These are phyloP conservation scores for Aphanoascus verrucosus DNA, from an alignment of 2,329 filamentous ascomycete species.

Conservation along the genomic window DNA sequence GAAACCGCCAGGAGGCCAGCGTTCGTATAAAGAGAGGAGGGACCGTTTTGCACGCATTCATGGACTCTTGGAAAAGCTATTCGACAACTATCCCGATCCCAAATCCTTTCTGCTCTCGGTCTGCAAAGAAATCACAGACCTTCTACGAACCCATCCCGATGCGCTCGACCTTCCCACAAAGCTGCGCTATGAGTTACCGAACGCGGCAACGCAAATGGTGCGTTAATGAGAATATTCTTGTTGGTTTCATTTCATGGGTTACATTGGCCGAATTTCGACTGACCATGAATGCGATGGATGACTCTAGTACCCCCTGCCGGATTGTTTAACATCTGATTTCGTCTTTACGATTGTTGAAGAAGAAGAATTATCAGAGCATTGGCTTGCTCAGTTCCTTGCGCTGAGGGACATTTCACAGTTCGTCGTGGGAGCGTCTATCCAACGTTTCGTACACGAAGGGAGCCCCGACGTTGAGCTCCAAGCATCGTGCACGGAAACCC, in stretches of 20 bases:
- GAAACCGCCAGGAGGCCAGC: slow-evolving; percentile 25
- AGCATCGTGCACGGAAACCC: slow-evolving; percentile 26
- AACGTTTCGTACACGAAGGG: slow-evolving; percentile 30
- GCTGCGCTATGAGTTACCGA: slow-evolving; percentile 29
- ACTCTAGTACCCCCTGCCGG: slow-evolving; percentile 30
- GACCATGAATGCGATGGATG: not conserved
- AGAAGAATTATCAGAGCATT: slow-evolving; percentile 24
- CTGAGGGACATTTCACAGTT: slow-evolving; percentile 34
- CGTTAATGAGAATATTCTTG: slow-evolving; percentile 3
- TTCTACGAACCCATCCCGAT: slow-evolving; percentile 29
- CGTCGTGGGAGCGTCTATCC: slow-evolving; percentile 32
- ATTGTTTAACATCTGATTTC: slow-evolving; percentile 28
- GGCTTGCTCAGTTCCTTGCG: slow-evolving; percentile 33
- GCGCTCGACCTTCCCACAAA: slow-evolving; percentile 26
- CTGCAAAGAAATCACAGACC: slow-evolving; percentile 30
- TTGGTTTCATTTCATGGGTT: not conserved
- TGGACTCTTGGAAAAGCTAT: slow-evolving; percentile 29
- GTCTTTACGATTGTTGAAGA: slow-evolving; percentile 27
- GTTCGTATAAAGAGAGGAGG: slow-evolving; percentile 26
- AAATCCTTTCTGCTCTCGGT: slow-evolving; percentile 33
- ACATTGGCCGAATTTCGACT: not conserved
- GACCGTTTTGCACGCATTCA: slow-evolving; percentile 34
- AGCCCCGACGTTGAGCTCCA: slow-evolving; percentile 28
- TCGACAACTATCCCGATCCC: slow-evolving; percentile 32
- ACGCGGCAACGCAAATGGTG: slow-evolving; percentile 32